These are phyloP conservation scores for Quercus phellos DNA, from an alignment of 331 rosid species.

Conservation along the genomic window DNA sequence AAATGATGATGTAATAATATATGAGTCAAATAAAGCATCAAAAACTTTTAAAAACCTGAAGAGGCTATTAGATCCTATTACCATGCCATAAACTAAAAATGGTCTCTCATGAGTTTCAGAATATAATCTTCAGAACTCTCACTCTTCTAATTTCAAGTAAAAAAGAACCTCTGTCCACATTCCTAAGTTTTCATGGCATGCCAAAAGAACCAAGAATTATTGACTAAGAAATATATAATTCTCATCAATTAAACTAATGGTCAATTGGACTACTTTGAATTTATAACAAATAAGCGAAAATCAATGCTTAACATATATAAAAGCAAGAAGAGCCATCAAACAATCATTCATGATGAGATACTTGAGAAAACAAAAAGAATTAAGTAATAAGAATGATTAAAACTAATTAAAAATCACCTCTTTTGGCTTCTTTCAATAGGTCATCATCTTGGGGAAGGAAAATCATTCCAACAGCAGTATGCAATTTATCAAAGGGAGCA, in stretches of 20 bases:
- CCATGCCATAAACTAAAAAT: background rate
- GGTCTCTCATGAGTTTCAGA: background rate
- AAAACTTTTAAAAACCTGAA: background rate
- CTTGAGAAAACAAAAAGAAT: constrained; percentile 15
- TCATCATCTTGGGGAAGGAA: constrained; percentile 73
- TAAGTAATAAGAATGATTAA: constrained; percentile 10
- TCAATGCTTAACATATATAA: background rate
- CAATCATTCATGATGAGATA: constrained; percentile 11
- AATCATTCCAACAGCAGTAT: constrained; percentile 96
- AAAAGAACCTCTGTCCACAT: background rate
- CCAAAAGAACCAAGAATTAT: constrained; percentile 8
- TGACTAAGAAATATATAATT: background rate
- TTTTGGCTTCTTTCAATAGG: constrained; percentile 66
- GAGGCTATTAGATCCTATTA: background rate
- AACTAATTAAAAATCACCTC: constrained; percentile 51
- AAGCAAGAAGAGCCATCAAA: constrained; percentile 7
- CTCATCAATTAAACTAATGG: background rate
- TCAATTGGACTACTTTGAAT: background rate
- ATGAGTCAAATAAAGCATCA: background rate
- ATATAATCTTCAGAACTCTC: background rate
- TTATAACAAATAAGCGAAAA: background rate
- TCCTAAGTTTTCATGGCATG: background rate
- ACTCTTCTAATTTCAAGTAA: background rate
- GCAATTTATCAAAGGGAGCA: constrained; percentile 80
- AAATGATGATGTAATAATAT: background rate